A percentile compares a stretch with the other conserved stretches of the same genome.
Conservation (phyloP, 1,284 basidiomycete genomes). For the Puccinia coronata region DNA sequence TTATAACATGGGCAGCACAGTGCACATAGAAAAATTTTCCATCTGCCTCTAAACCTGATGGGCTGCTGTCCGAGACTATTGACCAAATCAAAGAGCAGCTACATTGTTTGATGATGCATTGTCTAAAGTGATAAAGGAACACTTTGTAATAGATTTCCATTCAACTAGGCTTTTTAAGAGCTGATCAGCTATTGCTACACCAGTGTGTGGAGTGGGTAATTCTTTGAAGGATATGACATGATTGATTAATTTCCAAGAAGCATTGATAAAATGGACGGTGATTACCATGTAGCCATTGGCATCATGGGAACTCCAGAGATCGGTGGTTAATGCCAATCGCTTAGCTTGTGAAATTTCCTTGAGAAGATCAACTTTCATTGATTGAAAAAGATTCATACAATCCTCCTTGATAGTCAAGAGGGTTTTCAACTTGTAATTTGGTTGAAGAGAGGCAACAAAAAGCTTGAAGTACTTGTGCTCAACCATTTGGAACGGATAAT, state of each 20-base stretch:
- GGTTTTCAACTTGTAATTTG: neutral
- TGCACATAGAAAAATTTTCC: neutral
- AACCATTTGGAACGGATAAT: neutral
- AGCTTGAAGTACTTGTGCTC: neutral
- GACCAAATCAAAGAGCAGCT: neutral
- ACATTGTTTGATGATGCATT: neutral
- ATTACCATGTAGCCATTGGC: neutral
- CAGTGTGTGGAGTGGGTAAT: constrained; percentile 10
- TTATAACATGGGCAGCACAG: too few species aligned
- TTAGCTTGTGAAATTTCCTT: neutral
- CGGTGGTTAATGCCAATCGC: neutral
- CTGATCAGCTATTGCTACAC: neutral
- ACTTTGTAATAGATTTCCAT: constrained; percentile 1
- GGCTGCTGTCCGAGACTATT: neutral
- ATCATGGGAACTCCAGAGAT: neutral
- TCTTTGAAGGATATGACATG: constrained; percentile 8
- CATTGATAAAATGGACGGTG: neutral
- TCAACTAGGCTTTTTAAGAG: neutral
- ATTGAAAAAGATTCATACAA: neutral
- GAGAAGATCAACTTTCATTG: neutral
- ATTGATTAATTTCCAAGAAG: neutral
- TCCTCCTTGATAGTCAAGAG: neutral
- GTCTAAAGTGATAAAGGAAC: constrained; percentile 8
- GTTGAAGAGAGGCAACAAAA: neutral
- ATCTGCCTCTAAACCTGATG: neutral